Base-by-base conservation (phyloP, 2,329 filamentous ascomycete species). In the Verticillium longisporum region DNA sequence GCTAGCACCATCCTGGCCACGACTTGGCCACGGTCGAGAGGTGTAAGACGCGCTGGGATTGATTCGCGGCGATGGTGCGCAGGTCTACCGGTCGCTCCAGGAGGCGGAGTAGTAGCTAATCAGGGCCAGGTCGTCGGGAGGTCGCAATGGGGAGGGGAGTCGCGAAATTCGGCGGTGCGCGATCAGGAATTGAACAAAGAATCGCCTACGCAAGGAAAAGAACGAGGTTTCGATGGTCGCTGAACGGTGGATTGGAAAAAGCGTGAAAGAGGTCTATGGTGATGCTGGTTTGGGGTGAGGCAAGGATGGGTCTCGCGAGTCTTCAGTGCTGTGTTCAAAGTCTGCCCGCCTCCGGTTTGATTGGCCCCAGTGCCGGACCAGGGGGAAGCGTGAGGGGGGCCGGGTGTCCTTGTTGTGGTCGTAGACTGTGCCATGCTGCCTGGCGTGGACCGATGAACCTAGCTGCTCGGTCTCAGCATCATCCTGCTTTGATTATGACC, bases 1-100 rank as follows among this genome's bases (percentile, higher is more conserved):
- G 75, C 77, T 78, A 80, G 77, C 80, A 85, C 79, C 83, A 86
- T 86, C 77, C 77, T 86, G 83, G 79, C 76, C 76, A 75, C 73
- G 72, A 70, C 66, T 70, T 66, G 70, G 73, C 68, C 71, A 72
- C 70, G 68, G 70, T 66, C 61, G 64, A 66, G 61, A 36, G 61
- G 60, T 61, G 21, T 59, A 61, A 53, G 61, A 58, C 57, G 64
- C 63, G 61, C 61, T 61, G 63, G 64, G 61, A 50, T 55, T 60
- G 61, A 57, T 59, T 55, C 54, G 54, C 26, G 18, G 9, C 13
- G 18, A 26, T 26, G 45, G 45, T 50, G 7, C 37, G 34, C 54
- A 61, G 18, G 57, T 50, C 54, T 54, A 21, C 34, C 60, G 53
- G 61, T 64, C 60, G 62, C 38, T 54, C 45, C 54, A 57, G 41